These are phyloP conservation scores for Thelonectria discophora DNA, from an alignment of 2,329 filamentous ascomycete species.

Conservation along the genomic window DNA sequence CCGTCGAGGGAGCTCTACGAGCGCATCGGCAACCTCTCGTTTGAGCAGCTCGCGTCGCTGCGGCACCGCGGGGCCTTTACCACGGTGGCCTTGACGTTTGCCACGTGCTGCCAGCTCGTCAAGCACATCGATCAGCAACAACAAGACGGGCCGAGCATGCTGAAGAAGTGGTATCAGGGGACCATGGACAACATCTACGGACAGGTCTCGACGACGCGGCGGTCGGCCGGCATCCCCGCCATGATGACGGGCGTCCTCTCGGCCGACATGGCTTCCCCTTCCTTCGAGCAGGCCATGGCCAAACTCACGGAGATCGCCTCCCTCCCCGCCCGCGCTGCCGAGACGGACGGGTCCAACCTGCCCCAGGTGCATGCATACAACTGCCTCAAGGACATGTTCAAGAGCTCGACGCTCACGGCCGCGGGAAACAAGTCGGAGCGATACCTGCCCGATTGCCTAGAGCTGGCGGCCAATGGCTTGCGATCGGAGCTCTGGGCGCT, in stretches of 20 bases:
- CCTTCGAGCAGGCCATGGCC: constrained; percentile 71
- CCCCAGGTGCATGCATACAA: constrained; percentile 96
- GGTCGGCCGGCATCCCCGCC: constrained; percentile 91
- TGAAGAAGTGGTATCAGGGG: constrained; percentile 76
- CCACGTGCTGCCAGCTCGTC: constrained; percentile 75
- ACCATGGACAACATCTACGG: constrained; percentile 75
- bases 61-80: constrained; percentile 94
- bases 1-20: constrained; percentile 66
- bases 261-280: constrained; percentile 66
- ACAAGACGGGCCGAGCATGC: constrained; percentile 51
- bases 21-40: constrained; percentile 76
- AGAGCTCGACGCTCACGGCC: constrained; percentile 77
- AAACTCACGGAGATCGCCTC: constrained; percentile 69
- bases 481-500: constrained; percentile 91
- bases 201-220: constrained; percentile 83
- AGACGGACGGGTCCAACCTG: constrained; percentile 72
- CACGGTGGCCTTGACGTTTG: constrained; percentile 89
- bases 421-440: constrained; percentile 77
- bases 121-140: constrained; percentile 54
- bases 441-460: constrained; percentile 77
- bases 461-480: constrained; percentile 82
- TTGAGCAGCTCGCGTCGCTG: constrained; percentile 82
- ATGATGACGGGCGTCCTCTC: constrained; percentile 84
- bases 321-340: constrained; percentile 60
- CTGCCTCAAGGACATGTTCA: constrained; percentile 91